Percentiles rank a stretch among this genome's conserved stretches.
Evolutionary conservation across 441 rosid species (phyloP).

Genomic region (Omphalea diandra): DNA sequence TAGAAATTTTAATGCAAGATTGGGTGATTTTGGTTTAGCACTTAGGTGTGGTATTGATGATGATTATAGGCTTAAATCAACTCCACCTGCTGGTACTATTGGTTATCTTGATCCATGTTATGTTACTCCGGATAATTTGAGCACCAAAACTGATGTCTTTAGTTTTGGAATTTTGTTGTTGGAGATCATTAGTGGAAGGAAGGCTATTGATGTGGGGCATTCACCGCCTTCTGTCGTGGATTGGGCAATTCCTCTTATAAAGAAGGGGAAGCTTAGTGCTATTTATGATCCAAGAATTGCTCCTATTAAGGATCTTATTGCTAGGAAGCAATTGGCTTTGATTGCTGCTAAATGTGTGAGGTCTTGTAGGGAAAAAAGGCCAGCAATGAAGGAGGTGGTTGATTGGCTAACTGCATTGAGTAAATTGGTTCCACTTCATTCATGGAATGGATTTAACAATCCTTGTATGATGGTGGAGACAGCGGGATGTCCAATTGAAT

Average conservation of each 20-base stretch:
- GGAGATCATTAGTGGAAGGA: conserved; percentile 93
- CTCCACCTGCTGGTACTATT: conserved; percentile 97
- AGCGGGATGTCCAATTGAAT: conserved; percentile 67
- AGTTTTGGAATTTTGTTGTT: conserved; percentile 93
- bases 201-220: conserved; percentile 84
- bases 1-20: conserved; percentile 76
- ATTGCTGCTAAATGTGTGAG: conserved; percentile 93
- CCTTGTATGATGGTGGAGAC: conserved; percentile 98
- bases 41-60: conserved; percentile 78
- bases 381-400: conserved; percentile 82
- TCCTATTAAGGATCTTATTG: conserved; percentile 60
- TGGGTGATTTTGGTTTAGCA: conserved; percentile 96
- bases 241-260: conserved; percentile 94
- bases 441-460: conserved; percentile 92
- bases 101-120: conserved; percentile 96
- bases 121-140: conserved; percentile 89
- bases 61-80: conserved; percentile 67
- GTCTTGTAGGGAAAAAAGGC: conserved; percentile 94
- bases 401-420: conserved; percentile 70
- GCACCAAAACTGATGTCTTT: conserved; percentile 92
- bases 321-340: conserved; percentile 76
- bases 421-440: conserved; percentile 72
- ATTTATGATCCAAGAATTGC: conserved; percentile 74
- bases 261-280: conserved; percentile 76
- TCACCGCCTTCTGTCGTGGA: conserved; percentile 94